Conservation (phyloP, 768 basidiomycete genomes). For the Xerocomellus amylosporus region DNA sequence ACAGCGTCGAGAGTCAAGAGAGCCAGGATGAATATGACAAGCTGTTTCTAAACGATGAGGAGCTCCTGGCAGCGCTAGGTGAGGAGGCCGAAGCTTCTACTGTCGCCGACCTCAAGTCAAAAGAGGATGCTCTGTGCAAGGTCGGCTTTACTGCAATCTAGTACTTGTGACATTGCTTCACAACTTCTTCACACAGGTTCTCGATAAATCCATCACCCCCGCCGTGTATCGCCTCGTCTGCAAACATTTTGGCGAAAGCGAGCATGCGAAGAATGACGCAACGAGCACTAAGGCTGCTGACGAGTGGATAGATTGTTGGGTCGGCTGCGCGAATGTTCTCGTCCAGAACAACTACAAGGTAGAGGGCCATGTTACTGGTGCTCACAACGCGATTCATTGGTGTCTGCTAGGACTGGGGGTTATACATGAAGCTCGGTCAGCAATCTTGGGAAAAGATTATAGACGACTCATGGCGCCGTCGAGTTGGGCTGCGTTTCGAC, state of each 20-base stretch:
- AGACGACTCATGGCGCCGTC: slow-evolving; percentile 48
- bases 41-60: slow-evolving; percentile 59
- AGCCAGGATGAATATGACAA: slow-evolving; percentile 76
- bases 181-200: slow-evolving; percentile 36
- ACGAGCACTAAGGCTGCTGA: slow-evolving; percentile 41
- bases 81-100: slow-evolving; percentile 27
- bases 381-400: not conserved
- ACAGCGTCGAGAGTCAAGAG: slow-evolving; percentile 50
- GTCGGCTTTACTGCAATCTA: slow-evolving; percentile 34
- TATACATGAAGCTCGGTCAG: slow-evolving; percentile 50
- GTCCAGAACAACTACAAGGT: slow-evolving; percentile 52
- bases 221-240: slow-evolving; percentile 55
- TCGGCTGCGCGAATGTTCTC: slow-evolving; percentile 62
- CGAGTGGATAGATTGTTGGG: slow-evolving; percentile 69
- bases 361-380: slow-evolving; percentile 1
- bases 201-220: slow-evolving; percentile 48
- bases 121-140: slow-evolving; percentile 50
- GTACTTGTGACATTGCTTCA: not conserved
- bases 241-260: slow-evolving; percentile 41
- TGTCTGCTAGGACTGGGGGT: slow-evolving; percentile 54
- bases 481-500: slow-evolving; percentile 64
- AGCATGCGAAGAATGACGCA: slow-evolving; percentile 17
- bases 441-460: slow-evolving; percentile 57
- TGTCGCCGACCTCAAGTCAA: slow-evolving; percentile 32
- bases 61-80: slow-evolving; percentile 52